A percentile compares a stretch with the other conserved stretches of the same genome.
Evolutionary conservation across 805 yeast species (phyloP).

Genomic region (Gaillardinia entomophila): DNA sequence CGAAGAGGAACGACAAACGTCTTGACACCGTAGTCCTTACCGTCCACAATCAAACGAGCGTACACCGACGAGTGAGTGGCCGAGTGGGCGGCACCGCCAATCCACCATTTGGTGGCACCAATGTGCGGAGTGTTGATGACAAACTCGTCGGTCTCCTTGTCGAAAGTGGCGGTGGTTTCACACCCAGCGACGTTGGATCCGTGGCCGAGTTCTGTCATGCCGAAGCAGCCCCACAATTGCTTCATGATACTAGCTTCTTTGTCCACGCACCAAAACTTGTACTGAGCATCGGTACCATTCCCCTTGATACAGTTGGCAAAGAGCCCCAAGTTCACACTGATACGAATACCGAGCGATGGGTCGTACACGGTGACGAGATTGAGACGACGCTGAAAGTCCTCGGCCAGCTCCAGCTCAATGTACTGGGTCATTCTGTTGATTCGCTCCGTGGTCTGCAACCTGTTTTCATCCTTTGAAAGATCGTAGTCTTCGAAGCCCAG

Average conservation of each 20-base stretch:
- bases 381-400: slow-evolving; percentile 29
- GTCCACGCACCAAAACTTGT: slow-evolving; percentile 29
- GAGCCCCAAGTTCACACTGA: slow-evolving; percentile 34
- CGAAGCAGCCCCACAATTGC: slow-evolving; percentile 66
- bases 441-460: slow-evolving; percentile 27
- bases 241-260: slow-evolving; percentile 29
- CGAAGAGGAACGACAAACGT: slow-evolving; percentile 42
- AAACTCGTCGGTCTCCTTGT: slow-evolving; percentile 35
- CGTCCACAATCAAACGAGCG: slow-evolving; percentile 39
- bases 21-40: slow-evolving; percentile 42
- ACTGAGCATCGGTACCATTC: slow-evolving; percentile 36
- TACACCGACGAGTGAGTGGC: slow-evolving; percentile 37
- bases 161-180: slow-evolving; percentile 27
- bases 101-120: slow-evolving; percentile 49
- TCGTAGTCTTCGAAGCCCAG: slow-evolving; percentile 29
- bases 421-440: slow-evolving; percentile 32
- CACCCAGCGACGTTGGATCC: slow-evolving; percentile 39
- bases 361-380: slow-evolving; percentile 31
- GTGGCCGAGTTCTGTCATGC: slow-evolving; percentile 90
- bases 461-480: slow-evolving; percentile 19
- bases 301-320: slow-evolving; percentile 35
- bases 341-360: slow-evolving; percentile 33
- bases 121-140: slow-evolving; percentile 41
- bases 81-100: slow-evolving; percentile 46
- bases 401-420: slow-evolving; percentile 25